A percentile compares a stretch with the other conserved stretches of the same genome.
Evolutionary conservation across 441 rosid genomes (phyloP).

Genomic region (Theobroma grandiflorum): DNA sequence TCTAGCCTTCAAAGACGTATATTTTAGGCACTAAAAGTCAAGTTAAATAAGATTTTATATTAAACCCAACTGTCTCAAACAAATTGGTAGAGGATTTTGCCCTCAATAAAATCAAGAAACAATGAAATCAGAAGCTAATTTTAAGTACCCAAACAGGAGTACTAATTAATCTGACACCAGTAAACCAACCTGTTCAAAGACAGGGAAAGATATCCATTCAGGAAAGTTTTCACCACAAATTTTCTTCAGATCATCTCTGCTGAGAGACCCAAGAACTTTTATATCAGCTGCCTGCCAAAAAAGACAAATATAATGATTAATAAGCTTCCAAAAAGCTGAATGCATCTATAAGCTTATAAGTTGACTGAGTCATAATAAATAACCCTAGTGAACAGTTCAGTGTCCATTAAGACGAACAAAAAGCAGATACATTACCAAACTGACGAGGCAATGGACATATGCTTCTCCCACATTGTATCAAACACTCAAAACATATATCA

Average conservation of each 20-base stretch:
- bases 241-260: conserved; percentile 93
- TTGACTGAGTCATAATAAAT: neutral
- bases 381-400: neutral
- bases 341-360: neutral
- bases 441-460: neutral
- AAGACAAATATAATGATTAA: conserved; percentile 13
- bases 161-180: conserved; percentile 16
- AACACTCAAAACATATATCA: neutral
- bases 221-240: conserved; percentile 95
- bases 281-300: conserved; percentile 85
- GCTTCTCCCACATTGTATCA: conserved; percentile 8
- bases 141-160: neutral
- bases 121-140: neutral
- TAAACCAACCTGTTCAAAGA: conserved; percentile 80
- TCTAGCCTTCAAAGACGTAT: conserved; percentile 3
- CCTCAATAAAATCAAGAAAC: neutral
- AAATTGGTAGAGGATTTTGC: neutral
- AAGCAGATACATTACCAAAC: conserved; percentile 6
- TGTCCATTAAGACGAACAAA: neutral
- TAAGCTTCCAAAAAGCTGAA: neutral
- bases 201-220: conserved; percentile 97
- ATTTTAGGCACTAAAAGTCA: neutral
- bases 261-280: conserved; percentile 84
- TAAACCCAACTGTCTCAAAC: conserved; percentile 8
- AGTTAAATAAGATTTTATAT: neutral